Evolutionary conservation across 106 monocot species (phyloP), one percentile per base, ranked within the genome.

Genomic region (Dactylorhiza incarnata): DNA sequence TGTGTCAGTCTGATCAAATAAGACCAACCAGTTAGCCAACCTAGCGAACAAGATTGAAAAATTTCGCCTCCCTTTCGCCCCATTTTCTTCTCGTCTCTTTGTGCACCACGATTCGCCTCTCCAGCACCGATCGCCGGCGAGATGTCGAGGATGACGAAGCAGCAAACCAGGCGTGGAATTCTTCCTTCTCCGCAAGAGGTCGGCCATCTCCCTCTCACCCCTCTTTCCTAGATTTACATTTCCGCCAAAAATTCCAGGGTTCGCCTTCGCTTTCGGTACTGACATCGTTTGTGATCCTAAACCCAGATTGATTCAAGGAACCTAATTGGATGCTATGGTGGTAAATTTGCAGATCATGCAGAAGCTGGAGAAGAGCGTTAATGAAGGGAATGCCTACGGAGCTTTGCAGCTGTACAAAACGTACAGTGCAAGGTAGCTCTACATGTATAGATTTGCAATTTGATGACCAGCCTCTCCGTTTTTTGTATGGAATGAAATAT

Each of bases 321-420:
- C 20, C 23, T 49, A 49, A 20, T 72, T 9, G 9, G 49, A 49
- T 72, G 72, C 22, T 72, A 29, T 49, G 1, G 14, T 70, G 69
- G 23, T 49, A 10, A 51, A 17, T 74, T 37, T 80, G 68, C 23
- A 80, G 80, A 74, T 80, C 68, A 68, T 75, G 43, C 48, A 74
- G 75, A 80, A 75, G 51, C 74, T 80, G 45, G 74, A 80, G 53
- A 80, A 75, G 74, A 68, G 17, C 12, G 80, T 80, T 6, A 69
- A 80, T 12, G 80, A 80, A 43, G 80, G 80, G 24, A 80, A 80
- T 69, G 48, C 68, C 4, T 80, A 80, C 24, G 80, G 80, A 8
- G 74, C 80, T 2, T 50, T 74, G n/a, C 80, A 80, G 80, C 63
- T 80, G 80, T 80, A 80, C 65, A 80, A 80, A 43, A 74, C 80